A percentile compares a stretch with the other conserved stretches of the same genome.
phyloP scores from a whole-genome alignment of 2,329 filamentous ascomycete species.

The Raffaelea arxii region DNA sequence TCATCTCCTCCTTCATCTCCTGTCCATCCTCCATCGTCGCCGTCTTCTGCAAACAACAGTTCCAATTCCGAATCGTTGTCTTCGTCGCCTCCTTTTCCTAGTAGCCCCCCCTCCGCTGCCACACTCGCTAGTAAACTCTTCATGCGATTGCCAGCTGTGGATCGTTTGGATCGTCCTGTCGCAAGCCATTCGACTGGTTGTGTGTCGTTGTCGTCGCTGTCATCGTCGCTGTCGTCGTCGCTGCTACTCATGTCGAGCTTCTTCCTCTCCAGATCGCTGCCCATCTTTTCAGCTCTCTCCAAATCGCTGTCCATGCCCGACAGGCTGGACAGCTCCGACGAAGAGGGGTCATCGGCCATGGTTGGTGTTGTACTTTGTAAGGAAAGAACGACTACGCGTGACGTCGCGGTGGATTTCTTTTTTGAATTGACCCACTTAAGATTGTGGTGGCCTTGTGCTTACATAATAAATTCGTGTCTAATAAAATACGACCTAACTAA shows the following conservation, averaged over 20 bases:
- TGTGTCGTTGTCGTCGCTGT: slow-evolving; percentile 15
- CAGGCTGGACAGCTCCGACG: slow-evolving; percentile 7
- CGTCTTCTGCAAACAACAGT: slow-evolving; percentile 66
- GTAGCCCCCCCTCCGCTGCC: slow-evolving; percentile 35
- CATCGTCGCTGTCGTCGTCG: slow-evolving; percentile 26
- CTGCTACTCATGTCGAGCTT: slow-evolving; percentile 12
- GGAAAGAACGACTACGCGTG: too few species aligned
- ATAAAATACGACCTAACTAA: background rate
- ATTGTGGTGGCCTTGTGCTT: too few species aligned
- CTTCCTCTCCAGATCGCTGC: too few species aligned
- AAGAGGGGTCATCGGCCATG: background rate
- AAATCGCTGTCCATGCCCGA: slow-evolving; percentile 1
- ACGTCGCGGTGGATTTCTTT: background rate
- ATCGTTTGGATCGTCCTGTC: slow-evolving; percentile 63
- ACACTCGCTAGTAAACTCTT: slow-evolving; percentile 67
- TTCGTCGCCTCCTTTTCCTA: background rate
- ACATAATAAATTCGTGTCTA: background rate
- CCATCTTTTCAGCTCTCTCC: too few species aligned
- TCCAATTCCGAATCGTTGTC: slow-evolving; percentile 54
- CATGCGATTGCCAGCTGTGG: slow-evolving; percentile 78
- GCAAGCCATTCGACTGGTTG: slow-evolving; percentile 56
- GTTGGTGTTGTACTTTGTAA: too few species aligned
- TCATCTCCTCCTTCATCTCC: slow-evolving; percentile 64
- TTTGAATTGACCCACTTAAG: too few species aligned
- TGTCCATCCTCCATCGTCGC: slow-evolving; percentile 58